Percentiles rank a stretch among this genome's conserved stretches.
phyloP scores from a whole-genome alignment of 2,329 filamentous ascomycete genomes.

The Hypoxylon sp. region DNA sequence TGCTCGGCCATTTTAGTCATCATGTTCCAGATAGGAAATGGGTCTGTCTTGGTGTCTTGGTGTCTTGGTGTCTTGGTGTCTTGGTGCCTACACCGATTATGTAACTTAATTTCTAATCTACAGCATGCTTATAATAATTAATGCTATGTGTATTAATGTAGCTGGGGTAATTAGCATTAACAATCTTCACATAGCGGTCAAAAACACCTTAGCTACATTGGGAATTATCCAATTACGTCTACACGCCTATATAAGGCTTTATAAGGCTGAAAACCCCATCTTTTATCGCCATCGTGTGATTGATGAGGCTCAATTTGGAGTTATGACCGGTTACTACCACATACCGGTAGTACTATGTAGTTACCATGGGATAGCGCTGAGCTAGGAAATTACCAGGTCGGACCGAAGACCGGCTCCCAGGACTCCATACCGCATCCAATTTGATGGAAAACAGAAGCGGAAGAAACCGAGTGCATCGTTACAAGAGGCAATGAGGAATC shows the following conservation, averaged over 20 bases:
- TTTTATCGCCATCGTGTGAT: slow-evolving; percentile 30
- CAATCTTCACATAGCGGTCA: slow-evolving; percentile 8
- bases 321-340: slow-evolving; percentile 37
- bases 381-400: slow-evolving; percentile 43
- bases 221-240: slow-evolving; percentile 19
- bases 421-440: slow-evolving; percentile 36
- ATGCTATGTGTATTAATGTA: background rate
- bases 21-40: slow-evolving; percentile 8
- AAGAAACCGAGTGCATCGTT: slow-evolving; percentile 42
- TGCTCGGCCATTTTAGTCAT: slow-evolving; percentile 31
- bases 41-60: slow-evolving; percentile 12
- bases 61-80: slow-evolving; percentile 1
- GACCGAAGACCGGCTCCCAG: slow-evolving; percentile 39
- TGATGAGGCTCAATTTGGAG: slow-evolving; percentile 46
- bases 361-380: slow-evolving; percentile 35
- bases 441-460: slow-evolving; percentile 32
- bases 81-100: slow-evolving; percentile 24
- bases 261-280: slow-evolving; percentile 44
- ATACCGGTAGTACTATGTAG: slow-evolving; percentile 32
- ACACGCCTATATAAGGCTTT: slow-evolving; percentile 41
- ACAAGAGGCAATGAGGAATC: slow-evolving; percentile 23
- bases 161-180: slow-evolving; percentile 21
- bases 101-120: slow-evolving; percentile 30
- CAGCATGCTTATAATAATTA: background rate
- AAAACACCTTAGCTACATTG: slow-evolving; percentile 21